These are phyloP conservation scores for Exophiala alcalophila DNA, from an alignment of 2,329 filamentous ascomycete genomes.

Conservation along the genomic window DNA sequence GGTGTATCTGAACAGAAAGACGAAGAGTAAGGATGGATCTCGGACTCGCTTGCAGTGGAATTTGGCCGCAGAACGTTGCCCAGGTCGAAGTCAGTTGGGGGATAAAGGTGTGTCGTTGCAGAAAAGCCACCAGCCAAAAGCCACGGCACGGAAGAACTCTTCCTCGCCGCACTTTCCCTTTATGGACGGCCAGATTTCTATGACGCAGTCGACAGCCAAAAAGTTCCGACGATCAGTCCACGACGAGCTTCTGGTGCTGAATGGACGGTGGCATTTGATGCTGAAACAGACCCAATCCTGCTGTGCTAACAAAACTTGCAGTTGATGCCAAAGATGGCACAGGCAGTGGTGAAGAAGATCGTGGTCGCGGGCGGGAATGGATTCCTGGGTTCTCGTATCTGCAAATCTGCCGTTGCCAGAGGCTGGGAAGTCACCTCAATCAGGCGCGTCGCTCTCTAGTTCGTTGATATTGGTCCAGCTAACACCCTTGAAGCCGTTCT, in stretches of 20 bases:
- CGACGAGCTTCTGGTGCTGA: neutral
- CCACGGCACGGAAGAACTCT: no score
- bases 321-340: conserved; percentile 16
- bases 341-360: conserved; percentile 64
- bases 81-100: no score
- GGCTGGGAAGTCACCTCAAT: conserved; percentile 93
- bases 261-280: neutral
- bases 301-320: no score
- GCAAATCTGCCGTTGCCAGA: conserved; percentile 77
- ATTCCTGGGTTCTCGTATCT: conserved; percentile 81
- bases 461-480: conserved; percentile 21
- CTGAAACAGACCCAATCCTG: neutral
- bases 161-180: conserved; percentile 22
- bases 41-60: no score
- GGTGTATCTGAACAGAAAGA: neutral
- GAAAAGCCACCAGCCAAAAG: no score
- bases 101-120: no score
- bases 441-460: conserved; percentile 64
- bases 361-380: conserved; percentile 93
- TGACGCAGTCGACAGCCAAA: conserved; percentile 22
- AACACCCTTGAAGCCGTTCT: conserved; percentile 64
- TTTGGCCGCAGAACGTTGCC: no score
- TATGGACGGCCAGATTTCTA: neutral
- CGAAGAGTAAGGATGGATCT: no score
- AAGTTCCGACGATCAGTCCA: conserved; percentile 20